These are phyloP conservation scores for Coemansia sp. DNA, from an alignment of 192 early-diverging fungal genomes.

Conservation along the genomic window DNA sequence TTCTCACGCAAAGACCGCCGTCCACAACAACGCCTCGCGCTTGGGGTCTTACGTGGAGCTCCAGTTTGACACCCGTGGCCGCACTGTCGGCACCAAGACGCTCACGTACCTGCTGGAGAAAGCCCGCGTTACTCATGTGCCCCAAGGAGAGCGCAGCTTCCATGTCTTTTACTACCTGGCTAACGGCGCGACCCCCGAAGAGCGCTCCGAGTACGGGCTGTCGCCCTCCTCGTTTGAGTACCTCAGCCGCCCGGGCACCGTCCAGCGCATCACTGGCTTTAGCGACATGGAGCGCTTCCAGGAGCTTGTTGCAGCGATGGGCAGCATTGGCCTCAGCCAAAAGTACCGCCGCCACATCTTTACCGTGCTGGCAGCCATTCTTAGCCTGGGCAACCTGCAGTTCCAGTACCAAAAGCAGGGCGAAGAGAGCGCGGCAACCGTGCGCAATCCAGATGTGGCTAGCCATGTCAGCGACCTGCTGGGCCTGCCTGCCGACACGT, in stretches of 20 bases:
- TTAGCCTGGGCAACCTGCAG: constrained; percentile 85
- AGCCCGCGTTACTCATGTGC: constrained; percentile 66
- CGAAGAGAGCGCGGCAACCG: constrained; percentile 76
- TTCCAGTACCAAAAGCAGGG: constrained; percentile 69
- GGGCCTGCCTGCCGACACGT: constrained; percentile 65
- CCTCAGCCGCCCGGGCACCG: constrained; percentile 55
- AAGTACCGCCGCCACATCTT: constrained; percentile 83
- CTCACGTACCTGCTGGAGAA: constrained; percentile 90
- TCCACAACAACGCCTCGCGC: constrained; percentile 79
- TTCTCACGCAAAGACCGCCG: constrained; percentile 74
- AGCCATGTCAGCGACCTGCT: constrained; percentile 79
- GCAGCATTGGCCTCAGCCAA: constrained; percentile 77
- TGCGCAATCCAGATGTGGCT: constrained; percentile 73
- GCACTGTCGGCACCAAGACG: constrained; percentile 79
- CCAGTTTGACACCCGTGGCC: constrained; percentile 85
- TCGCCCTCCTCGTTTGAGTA: constrained; percentile 46
- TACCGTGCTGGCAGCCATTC: constrained; percentile 76
- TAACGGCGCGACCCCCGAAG: constrained; percentile 71
- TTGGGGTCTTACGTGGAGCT: constrained; percentile 80
- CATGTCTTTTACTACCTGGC: constrained; percentile 95
- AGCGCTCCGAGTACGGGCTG: constrained; percentile 62
- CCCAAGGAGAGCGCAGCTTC: constrained; percentile 77
- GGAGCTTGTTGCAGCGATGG: constrained; percentile 76
- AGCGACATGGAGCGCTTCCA: constrained; percentile 64
- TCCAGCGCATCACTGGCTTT: constrained; percentile 57